Percentiles rank a stretch among this genome's conserved stretches.
Conservation (phyloP, 345 rosid genomes). For the Barbarea vulgaris region DNA sequence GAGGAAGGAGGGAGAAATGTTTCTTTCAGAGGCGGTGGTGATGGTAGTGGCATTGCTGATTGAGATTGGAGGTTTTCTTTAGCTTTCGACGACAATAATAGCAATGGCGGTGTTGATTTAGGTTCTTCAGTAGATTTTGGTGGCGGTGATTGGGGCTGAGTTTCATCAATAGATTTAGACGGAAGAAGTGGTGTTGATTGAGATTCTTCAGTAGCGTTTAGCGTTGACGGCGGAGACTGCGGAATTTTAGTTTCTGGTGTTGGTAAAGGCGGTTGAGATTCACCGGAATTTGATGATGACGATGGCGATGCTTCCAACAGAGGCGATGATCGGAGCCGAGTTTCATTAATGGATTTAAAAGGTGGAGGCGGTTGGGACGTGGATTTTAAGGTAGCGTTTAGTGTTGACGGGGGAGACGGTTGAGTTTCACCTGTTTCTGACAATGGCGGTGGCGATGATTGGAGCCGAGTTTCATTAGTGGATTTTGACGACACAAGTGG, state of each 20-base stretch:
- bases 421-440: neutral
- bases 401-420: neutral
- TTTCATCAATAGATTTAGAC: neutral
- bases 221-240: neutral
- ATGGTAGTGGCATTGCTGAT: neutral
- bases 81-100: neutral
- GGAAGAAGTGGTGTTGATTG: neutral
- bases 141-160: neutral
- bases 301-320: neutral
- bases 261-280: neutral
- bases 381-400: neutral
- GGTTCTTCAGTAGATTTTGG: neutral
- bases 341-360: neutral
- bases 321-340: neutral
- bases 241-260: neutral
- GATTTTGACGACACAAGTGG: neutral
- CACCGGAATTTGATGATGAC: neutral
- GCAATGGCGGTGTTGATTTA: neutral
- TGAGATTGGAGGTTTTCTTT: neutral
- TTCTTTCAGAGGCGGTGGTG: neutral
- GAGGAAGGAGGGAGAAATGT: neutral
- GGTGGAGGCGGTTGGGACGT: neutral
- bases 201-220: neutral
- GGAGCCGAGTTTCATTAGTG: neutral
- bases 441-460: neutral